Evolutionary conservation across 2,329 filamentous ascomycete genomes (phyloP).

Genomic region (Cercospora sojina): DNA sequence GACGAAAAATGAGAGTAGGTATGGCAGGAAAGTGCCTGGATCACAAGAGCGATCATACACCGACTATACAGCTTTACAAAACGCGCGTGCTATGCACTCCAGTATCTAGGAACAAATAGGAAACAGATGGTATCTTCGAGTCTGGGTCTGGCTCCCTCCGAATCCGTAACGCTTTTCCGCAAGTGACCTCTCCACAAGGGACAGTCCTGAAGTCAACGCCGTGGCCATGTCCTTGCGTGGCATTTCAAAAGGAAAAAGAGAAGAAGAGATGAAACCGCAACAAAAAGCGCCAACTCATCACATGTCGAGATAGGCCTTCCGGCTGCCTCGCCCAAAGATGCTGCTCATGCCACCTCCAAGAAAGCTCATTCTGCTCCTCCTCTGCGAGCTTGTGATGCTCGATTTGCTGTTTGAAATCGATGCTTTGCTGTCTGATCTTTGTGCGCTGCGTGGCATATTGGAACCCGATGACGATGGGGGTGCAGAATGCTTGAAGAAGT

Average conservation of each 20-base stretch:
- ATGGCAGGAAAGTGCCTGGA: background rate
- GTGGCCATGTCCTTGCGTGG: background rate
- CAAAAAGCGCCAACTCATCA: background rate
- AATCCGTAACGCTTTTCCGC: background rate
- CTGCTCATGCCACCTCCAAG: slow-evolving; percentile 8
- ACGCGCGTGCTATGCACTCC: background rate
- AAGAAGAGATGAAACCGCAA: background rate
- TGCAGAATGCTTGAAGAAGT: slow-evolving; percentile 22
- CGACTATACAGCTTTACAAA: slow-evolving; percentile 8
- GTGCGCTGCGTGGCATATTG: background rate
- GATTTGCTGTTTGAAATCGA: slow-evolving; percentile 11
- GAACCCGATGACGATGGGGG: slow-evolving; percentile 8
- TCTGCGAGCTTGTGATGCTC: slow-evolving; percentile 10
- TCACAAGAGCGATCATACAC: background rate
- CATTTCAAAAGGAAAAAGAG: background rate
- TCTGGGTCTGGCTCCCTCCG: background rate
- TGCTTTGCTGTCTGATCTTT: slow-evolving; percentile 1
- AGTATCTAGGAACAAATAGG: slow-evolving; percentile 6
- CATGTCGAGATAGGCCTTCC: slow-evolving; percentile 8
- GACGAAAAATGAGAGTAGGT: background rate
- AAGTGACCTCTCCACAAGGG: background rate
- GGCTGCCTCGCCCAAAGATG: slow-evolving; percentile 11
- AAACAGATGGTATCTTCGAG: slow-evolving; percentile 11
- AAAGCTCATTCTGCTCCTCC: slow-evolving; percentile 11
- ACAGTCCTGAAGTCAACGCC: background rate